Base-by-base conservation (phyloP, 2,329 filamentous ascomycete species). In the Neonectria neomacrospora region DNA sequence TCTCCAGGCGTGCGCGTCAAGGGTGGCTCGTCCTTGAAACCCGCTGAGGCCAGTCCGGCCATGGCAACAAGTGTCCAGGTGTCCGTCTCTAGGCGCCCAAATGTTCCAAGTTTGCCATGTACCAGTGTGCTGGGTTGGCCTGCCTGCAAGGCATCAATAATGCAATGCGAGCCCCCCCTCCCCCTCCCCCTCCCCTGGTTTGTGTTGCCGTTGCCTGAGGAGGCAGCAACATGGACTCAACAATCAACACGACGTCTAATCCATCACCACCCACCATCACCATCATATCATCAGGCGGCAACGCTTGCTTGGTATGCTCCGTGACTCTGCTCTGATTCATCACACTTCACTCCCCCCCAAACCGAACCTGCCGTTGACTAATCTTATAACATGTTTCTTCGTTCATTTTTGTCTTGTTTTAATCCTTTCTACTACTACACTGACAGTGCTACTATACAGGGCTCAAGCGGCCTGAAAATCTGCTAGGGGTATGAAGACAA, bases 391-490 rank as follows among this genome's bases (percentile, higher is more conserved):
- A 58, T 53, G 50, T 63, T 66, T 66, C 51, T 52, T 60, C 56
- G 61, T 61, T 67, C 57, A 52, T 59, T 70, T 55, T 67, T 57
- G 56, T 58, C 61, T 68, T 68, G 70, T 68, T 64, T 55, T 65
- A 58, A 47, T 60, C 70, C 65, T 68, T 74, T 66, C 61, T 67
- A 67, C 61, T 76, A 70, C 67, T 76, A 76, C 71, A 74, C 67
- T 64, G 67, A 69, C 66, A 68, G 73, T 75, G 68, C 70, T 79
- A 79, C 61, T 71, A 72, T 79, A 78, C 76, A 78, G 67, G 67
- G 72, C 68, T 70, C 70, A 69, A 74, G 63, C 68, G 66, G 66
- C 72, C 71, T 69, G 65, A 67, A 70, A 72, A 67, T 70, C 73
- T 69, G 67, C 68, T 68, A 69, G 63, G 66, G 69, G 70, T 73